These are phyloP conservation scores for Diutina mesorugosa DNA, from an alignment of 1,139 yeast genomes.

Conservation along the genomic window DNA sequence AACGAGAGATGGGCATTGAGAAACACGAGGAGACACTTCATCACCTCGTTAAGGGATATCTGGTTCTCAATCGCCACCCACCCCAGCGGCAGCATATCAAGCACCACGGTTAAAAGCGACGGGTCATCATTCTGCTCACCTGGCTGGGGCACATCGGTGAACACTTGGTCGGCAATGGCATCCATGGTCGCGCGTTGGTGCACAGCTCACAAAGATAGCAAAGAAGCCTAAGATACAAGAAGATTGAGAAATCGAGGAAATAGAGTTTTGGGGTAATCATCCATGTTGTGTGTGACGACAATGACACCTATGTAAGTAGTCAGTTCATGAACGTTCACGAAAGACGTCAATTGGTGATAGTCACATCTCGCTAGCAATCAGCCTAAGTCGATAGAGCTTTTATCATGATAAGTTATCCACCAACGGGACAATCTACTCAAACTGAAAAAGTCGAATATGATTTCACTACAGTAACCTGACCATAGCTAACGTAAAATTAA, in stretches of 20 bases:
- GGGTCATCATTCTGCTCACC: slow-evolving; percentile 50
- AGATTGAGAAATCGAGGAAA: not conserved
- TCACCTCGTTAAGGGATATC: slow-evolving; percentile 38
- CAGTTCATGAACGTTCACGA: too few species aligned
- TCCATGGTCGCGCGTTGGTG: slow-evolving; percentile 34
- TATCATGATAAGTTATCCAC: not conserved
- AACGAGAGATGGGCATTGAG: slow-evolving; percentile 80
- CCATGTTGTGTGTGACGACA: too few species aligned
- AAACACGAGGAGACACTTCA: slow-evolving; percentile 52
- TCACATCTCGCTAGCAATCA: too few species aligned
- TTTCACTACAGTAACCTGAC: slow-evolving; percentile 1
- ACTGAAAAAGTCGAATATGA: not conserved
- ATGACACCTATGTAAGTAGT: too few species aligned
- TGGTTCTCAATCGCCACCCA: slow-evolving; percentile 48
- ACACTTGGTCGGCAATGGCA: slow-evolving; percentile 59
- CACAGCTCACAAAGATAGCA: not conserved
- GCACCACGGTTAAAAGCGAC: slow-evolving; percentile 62
- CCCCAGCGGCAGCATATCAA: slow-evolving; percentile 68
- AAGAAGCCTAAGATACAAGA: not conserved
- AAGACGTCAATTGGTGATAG: too few species aligned
- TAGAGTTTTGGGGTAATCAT: not conserved
- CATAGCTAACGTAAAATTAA: not conserved
- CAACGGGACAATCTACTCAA: not conserved
- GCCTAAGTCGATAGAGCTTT: too few species aligned
- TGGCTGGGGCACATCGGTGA: slow-evolving; percentile 28